Base-by-base conservation (phyloP, 2,329 filamentous ascomycete species). In the Arthroderma uncinatum region DNA sequence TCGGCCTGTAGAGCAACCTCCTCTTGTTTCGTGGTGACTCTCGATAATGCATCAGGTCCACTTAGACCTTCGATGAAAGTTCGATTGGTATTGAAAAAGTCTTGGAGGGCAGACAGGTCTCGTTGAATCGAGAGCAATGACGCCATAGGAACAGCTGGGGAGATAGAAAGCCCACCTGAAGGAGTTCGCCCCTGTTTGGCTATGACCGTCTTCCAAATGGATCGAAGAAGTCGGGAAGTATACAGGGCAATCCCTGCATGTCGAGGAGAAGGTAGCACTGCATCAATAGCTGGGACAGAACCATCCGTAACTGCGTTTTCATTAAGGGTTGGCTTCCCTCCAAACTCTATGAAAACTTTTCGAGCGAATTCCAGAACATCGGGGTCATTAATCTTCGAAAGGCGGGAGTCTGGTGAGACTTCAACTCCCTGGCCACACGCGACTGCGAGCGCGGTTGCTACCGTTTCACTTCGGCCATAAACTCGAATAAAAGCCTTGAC, bases 341-440 rank as follows among this genome's bases (percentile, higher is more conserved):
- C 93, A 69, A 87, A 91, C 63, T 95, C 91, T 58, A 97, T 90
- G 70, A 96, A 97, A 0, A 87, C 86, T 61, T 87, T 85, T 58
- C 89, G 83, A 2, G 92, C 93, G 60, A 85, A 82, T 63, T 95
- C 90, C 50, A 95, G 79, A 1, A 95, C 89, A 36, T 89, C 82
- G 10, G 91, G 87, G 65, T 97, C 93, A 34, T 85, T 86, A 23
- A 87, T 78, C 61, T 78, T 80, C 0, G 87, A 84, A 8, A 85
- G 73, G 44, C 90, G 82, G 44, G 83, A 81, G 58, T 89, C 87
- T 1, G 77, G 69, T 0, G 86, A 86, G 19, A 88, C 81, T 65
- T 95, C 92, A 25, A 86, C 85, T 8, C 90, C 92, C 68, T 97
- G 91, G 2, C 92, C 91, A 70, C 93, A 98, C 37, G 93, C 91